These are phyloP conservation scores for Stenogyne calaminthoides DNA, from an alignment of 305 asterid species.

Conservation along the genomic window DNA sequence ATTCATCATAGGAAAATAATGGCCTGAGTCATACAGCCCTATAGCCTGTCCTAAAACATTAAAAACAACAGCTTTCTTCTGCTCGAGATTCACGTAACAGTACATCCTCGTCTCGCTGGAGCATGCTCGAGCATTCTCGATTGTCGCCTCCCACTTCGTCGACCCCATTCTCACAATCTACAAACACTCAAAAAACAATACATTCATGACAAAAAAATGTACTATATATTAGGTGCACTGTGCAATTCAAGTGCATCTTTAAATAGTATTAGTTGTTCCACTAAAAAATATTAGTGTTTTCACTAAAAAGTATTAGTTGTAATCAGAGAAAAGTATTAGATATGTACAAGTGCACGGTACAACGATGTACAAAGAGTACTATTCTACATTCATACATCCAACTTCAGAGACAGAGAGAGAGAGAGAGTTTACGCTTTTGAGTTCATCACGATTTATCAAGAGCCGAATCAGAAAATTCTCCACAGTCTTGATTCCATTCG, in stretches of 20 bases:
- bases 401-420: background rate
- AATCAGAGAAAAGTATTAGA: too few species aligned
- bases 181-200: background rate
- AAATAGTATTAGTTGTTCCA: too few species aligned
- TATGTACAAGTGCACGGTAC: too few species aligned
- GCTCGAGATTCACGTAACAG: constrained; percentile 34
- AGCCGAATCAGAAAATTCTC: constrained; percentile 44
- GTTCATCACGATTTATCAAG: constrained; percentile 34
- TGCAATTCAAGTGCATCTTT: too few species aligned
- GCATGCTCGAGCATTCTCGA: constrained; percentile 45
- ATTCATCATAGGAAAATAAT: constrained; percentile 13
- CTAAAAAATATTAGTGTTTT: too few species aligned
- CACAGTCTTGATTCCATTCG: constrained; percentile 25
- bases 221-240: background rate
- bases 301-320: too few species aligned
- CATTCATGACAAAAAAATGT: background rate
- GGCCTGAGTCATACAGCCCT: constrained; percentile 20
- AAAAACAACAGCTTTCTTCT: constrained; percentile 38
- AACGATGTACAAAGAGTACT: too few species aligned
- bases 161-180: constrained; percentile 37
- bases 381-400: background rate
- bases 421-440: constrained; percentile 34
- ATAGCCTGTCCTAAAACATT: constrained; percentile 38
- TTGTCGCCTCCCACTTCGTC: constrained; percentile 40
- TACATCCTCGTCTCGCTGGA: constrained; percentile 28